Evolutionary conservation across 2,329 filamentous ascomycete species (phyloP).

Genomic region (Huntiella moniliformis): DNA sequence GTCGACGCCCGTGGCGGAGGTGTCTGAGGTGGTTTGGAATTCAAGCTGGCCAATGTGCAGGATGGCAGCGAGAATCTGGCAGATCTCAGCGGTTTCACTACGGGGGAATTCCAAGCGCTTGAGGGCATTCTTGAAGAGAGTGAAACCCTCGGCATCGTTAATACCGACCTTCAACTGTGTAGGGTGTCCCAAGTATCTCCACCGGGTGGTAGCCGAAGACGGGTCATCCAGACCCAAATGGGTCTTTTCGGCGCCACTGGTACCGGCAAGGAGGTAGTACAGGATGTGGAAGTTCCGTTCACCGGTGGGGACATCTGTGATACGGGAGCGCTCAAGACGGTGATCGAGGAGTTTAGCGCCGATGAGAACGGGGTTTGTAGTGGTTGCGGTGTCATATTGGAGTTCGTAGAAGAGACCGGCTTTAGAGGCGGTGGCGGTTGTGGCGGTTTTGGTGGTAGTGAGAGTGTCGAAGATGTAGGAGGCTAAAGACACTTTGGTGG

Average conservation of each 20-base stretch:
- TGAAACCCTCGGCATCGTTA: slow-evolving; percentile 88
- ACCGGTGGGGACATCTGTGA: slow-evolving; percentile 80
- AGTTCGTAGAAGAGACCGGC: slow-evolving; percentile 89
- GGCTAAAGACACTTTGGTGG: slow-evolving; percentile 79
- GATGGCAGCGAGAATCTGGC: slow-evolving; percentile 81
- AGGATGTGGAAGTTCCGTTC: slow-evolving; percentile 92
- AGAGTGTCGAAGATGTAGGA: slow-evolving; percentile 91
- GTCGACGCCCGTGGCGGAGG: slow-evolving; percentile 64
- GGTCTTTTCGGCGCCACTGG: slow-evolving; percentile 71
- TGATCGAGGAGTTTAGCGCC: slow-evolving; percentile 92
- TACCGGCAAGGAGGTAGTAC: slow-evolving; percentile 88
- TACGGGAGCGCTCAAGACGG: slow-evolving; percentile 74
- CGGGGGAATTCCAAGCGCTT: slow-evolving; percentile 87
- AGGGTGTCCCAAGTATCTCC: slow-evolving; percentile 90
- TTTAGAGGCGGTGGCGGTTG: slow-evolving; percentile 88
- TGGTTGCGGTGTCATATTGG: slow-evolving; percentile 82
- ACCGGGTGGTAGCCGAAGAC: slow-evolving; percentile 49
- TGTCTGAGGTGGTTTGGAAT: slow-evolving; percentile 67
- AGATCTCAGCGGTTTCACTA: slow-evolving; percentile 88
- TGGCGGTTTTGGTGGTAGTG: slow-evolving; percentile 92
- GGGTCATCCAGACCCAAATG: slow-evolving; percentile 51
- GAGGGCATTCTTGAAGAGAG: slow-evolving; percentile 90
- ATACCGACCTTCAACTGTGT: slow-evolving; percentile 95
- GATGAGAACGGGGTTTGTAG: slow-evolving; percentile 68
- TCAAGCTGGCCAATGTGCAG: slow-evolving; percentile 96